Evolutionary conservation across 2,329 filamentous ascomycete genomes (phyloP).

Genomic region (Colletotrichum filicis): DNA sequence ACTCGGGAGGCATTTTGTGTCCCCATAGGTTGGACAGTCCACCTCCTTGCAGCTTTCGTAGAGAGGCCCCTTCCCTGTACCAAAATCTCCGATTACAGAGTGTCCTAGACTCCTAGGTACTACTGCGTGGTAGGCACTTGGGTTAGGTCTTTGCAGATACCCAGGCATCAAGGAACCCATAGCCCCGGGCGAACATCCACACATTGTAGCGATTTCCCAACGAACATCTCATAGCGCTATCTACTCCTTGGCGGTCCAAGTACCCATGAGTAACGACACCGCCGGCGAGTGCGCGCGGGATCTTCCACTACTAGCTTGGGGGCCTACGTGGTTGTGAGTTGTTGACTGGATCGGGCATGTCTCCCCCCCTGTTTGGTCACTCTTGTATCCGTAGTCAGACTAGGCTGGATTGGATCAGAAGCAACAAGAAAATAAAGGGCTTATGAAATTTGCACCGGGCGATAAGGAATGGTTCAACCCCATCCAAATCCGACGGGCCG

Average conservation of each 20-base stretch:
- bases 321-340: constrained; percentile 7
- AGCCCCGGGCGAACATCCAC: background rate
- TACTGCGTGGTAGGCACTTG: background rate
- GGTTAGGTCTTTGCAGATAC: background rate
- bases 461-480: constrained; percentile 14
- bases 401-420: constrained; percentile 22
- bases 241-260: constrained; percentile 3
- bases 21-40: background rate
- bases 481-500: constrained; percentile 12
- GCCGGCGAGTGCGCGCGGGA: constrained; percentile 23
- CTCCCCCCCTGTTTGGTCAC: background rate
- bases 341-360: constrained; percentile 6
- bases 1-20: background rate
- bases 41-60: background rate
- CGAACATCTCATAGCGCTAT: constrained; percentile 14
- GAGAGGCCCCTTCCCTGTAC: background rate
- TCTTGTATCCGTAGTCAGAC: background rate
- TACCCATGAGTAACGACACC: constrained; percentile 11
- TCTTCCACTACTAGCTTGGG: constrained; percentile 19
- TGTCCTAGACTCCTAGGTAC: background rate
- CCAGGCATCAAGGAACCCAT: background rate
- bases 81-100: background rate
- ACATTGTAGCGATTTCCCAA: background rate
- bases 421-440: background rate
- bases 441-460: constrained; percentile 11